These are phyloP conservation scores for Beauveria pseudobassiana DNA, from an alignment of 2,329 filamentous ascomycete genomes.

Conservation along the genomic window DNA sequence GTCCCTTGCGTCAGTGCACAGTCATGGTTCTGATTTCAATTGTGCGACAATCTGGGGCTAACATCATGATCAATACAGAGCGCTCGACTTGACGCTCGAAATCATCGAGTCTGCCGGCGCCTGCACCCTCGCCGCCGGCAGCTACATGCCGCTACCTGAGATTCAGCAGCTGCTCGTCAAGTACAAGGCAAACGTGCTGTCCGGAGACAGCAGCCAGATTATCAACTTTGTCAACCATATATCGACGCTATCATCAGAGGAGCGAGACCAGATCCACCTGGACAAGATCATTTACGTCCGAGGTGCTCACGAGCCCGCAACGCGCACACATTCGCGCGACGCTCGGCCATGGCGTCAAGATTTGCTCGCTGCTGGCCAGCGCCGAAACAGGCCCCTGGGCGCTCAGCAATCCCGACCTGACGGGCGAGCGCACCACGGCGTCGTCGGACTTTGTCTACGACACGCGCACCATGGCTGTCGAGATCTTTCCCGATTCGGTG, in stretches of 20 bases:
- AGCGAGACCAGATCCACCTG: slow-evolving; percentile 21
- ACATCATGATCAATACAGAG: slow-evolving; percentile 14
- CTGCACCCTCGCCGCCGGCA: slow-evolving; percentile 29
- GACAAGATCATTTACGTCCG: slow-evolving; percentile 38
- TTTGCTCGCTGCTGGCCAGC: slow-evolving; percentile 34
- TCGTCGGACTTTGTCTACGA: slow-evolving; percentile 31
- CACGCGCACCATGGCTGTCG: slow-evolving; percentile 27
- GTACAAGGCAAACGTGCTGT: slow-evolving; percentile 30
- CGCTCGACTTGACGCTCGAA: slow-evolving; percentile 33
- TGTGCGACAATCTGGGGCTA: neutral
- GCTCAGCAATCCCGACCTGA: slow-evolving; percentile 22
- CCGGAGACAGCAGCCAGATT: slow-evolving; percentile 31
- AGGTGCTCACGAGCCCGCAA: slow-evolving; percentile 28
- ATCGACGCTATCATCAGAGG: slow-evolving; percentile 18
- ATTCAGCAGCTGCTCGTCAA: slow-evolving; percentile 21
- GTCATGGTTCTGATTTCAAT: no score
- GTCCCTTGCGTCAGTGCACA: no score
- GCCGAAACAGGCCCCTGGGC: slow-evolving; percentile 35
- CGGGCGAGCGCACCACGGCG: slow-evolving; percentile 11
- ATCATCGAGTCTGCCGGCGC: slow-evolving; percentile 34
- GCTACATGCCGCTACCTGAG: slow-evolving; percentile 18
- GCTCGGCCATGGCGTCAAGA: slow-evolving; percentile 23
- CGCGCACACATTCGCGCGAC: slow-evolving; percentile 22
- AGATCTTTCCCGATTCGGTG: slow-evolving; percentile 25
- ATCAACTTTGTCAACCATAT: slow-evolving; percentile 29